Conservation (phyloP, 495 filamentous ascomycete species). For the Penicillium atrosanguineum region DNA sequence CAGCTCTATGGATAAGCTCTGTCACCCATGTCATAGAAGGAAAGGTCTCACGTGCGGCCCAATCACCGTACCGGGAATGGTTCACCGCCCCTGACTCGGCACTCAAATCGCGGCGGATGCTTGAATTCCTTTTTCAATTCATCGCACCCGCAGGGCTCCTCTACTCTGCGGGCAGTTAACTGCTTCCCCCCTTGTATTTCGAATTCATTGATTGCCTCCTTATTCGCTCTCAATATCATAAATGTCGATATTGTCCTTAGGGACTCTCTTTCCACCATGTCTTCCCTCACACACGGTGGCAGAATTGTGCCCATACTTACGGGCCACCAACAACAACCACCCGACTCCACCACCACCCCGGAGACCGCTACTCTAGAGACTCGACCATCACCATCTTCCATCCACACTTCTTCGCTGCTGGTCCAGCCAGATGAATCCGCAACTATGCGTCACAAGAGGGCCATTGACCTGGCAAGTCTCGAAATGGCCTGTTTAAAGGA, state of each 20-base stretch:
- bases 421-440: conserved; percentile 7
- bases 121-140: conserved; percentile 27
- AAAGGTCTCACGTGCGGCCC: conserved; percentile 19
- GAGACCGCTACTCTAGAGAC: conserved; percentile 12
- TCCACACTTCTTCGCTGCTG: conserved; percentile 12
- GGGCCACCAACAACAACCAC: conserved; percentile 25
- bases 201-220: conserved; percentile 6
- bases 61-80: conserved; percentile 9
- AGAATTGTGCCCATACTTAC: conserved; percentile 50
- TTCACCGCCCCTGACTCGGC: conserved; percentile 25
- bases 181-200: conserved; percentile 8
- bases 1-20: background rate
- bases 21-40: conserved; percentile 27
- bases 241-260: conserved; percentile 41
- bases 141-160: conserved; percentile 28
- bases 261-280: conserved; percentile 37
- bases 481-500: conserved; percentile 39
- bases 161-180: conserved; percentile 21
- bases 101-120: conserved; percentile 14
- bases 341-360: conserved; percentile 20
- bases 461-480: conserved; percentile 26
- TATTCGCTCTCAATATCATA: conserved; percentile 17
- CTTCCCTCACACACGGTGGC: conserved; percentile 40
- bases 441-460: conserved; percentile 20
- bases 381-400: background rate